Conservation (phyloP, 179 eudicot species). For the Heliamphora pulchella region DNA sequence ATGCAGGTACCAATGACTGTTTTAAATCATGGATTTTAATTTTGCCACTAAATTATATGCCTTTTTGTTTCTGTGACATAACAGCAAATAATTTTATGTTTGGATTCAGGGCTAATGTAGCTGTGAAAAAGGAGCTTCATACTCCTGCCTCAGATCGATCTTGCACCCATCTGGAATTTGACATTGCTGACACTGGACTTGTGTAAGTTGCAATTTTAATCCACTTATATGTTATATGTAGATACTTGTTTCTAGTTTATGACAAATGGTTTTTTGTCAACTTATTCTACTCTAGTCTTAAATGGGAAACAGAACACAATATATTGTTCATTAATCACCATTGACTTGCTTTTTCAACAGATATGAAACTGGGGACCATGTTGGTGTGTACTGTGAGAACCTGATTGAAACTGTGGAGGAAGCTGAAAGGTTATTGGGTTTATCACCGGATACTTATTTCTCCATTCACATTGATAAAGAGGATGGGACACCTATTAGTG, state of each 20-base stretch:
- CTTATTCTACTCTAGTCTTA: not conserved
- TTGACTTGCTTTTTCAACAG: conserved; percentile 27
- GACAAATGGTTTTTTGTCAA: not conserved
- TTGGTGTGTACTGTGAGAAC: conserved; percentile 89
- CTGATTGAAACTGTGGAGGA: conserved; percentile 67
- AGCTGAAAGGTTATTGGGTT: conserved; percentile 58
- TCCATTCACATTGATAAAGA: conserved; percentile 74
- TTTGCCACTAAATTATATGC: not conserved
- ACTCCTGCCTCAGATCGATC: conserved; percentile 85
- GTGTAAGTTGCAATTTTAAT: conserved; percentile 42
- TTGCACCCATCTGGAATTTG: conserved; percentile 91
- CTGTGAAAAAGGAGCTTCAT: conserved; percentile 85
- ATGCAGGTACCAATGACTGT: conserved; percentile 49
- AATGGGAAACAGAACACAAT: not conserved
- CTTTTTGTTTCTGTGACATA: conserved; percentile 12
- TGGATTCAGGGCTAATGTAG: conserved; percentile 60
- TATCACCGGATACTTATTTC: conserved; percentile 63
- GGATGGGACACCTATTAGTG: conserved; percentile 70
- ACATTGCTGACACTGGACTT: conserved; percentile 72
- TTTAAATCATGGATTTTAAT: not conserved
- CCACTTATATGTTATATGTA: not conserved
- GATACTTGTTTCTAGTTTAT: not conserved
- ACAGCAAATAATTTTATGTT: conserved; percentile 3
- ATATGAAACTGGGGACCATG: conserved; percentile 98
- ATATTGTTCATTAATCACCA: not conserved